Evolutionary conservation across 2,329 filamentous ascomycete genomes (phyloP).

Genomic region (Sporothrix variecibatus): DNA sequence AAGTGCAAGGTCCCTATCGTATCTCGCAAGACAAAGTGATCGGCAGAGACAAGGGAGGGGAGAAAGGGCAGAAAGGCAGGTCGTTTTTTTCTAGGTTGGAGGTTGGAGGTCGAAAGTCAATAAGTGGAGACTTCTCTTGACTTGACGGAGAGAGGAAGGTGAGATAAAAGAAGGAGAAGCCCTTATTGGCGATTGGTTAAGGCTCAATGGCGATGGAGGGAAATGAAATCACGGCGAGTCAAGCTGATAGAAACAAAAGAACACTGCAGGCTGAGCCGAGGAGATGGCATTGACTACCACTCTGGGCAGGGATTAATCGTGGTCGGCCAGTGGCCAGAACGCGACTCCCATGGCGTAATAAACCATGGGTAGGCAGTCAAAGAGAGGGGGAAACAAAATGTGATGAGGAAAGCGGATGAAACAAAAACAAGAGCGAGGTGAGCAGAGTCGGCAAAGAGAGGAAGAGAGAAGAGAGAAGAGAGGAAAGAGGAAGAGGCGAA

Average conservation of each 20-base stretch:
- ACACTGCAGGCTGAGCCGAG: not conserved
- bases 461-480: not conserved
- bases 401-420: not conserved
- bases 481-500: not conserved
- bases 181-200: not conserved
- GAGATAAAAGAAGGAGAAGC: not conserved
- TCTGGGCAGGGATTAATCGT: not conserved
- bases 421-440: not conserved
- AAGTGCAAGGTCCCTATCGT: not conserved
- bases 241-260: not conserved
- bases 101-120: not conserved
- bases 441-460: not conserved
- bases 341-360: not conserved
- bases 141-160: constrained; percentile 19
- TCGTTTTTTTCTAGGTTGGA: not conserved
- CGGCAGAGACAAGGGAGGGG: constrained; percentile 12
- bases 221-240: not conserved
- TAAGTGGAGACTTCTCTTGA: not conserved
- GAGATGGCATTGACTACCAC: not conserved
- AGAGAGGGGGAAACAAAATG: not conserved
- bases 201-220: not conserved
- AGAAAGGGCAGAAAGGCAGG: not conserved
- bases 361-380: not conserved
- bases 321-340: not conserved
- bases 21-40: constrained; percentile 15